Evolutionary conservation across 176 grass and related monocot genomes (phyloP).

Genomic region (Carex parvula): DNA sequence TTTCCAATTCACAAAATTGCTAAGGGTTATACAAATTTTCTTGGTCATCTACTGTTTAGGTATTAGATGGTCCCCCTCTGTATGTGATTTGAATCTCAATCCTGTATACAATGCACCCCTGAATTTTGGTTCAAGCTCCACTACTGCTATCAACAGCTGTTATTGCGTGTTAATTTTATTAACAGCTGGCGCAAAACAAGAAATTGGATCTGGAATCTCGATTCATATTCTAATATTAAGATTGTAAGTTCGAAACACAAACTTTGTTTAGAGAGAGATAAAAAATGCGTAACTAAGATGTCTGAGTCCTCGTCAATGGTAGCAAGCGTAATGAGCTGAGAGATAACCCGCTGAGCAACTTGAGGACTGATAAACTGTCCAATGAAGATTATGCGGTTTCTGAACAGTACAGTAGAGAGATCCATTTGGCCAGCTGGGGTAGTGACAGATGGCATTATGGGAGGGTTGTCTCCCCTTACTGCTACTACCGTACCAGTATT

Average conservation of each 20-base stretch:
- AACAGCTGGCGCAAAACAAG: background rate
- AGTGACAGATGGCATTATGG: constrained; percentile 77
- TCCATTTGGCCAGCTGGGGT: constrained; percentile 72
- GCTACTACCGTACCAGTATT: constrained; percentile 47
- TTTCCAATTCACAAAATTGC: background rate
- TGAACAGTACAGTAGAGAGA: constrained; percentile 63
- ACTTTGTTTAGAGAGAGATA: background rate
- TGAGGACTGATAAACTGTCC: constrained; percentile 81
- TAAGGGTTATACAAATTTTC: background rate
- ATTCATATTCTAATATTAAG: background rate
- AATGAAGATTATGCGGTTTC: constrained; percentile 90
- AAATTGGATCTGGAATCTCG: background rate
- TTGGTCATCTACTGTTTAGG: background rate
- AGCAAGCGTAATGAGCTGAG: constrained; percentile 84
- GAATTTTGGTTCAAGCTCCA: background rate
- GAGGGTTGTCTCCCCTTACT: constrained; percentile 66
- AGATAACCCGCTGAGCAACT: constrained; percentile 93
- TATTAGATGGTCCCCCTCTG: background rate
- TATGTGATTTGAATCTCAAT: background rate
- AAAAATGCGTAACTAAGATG: constrained; percentile 57
- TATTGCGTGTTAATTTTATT: constrained; percentile 6
- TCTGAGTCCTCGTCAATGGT: constrained; percentile 74
- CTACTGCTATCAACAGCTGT: background rate
- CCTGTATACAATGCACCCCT: background rate
- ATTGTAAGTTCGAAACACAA: background rate